Evolutionary conservation across 2,329 filamentous ascomycete species (phyloP).

Genomic region (Venturiaceae sp.): DNA sequence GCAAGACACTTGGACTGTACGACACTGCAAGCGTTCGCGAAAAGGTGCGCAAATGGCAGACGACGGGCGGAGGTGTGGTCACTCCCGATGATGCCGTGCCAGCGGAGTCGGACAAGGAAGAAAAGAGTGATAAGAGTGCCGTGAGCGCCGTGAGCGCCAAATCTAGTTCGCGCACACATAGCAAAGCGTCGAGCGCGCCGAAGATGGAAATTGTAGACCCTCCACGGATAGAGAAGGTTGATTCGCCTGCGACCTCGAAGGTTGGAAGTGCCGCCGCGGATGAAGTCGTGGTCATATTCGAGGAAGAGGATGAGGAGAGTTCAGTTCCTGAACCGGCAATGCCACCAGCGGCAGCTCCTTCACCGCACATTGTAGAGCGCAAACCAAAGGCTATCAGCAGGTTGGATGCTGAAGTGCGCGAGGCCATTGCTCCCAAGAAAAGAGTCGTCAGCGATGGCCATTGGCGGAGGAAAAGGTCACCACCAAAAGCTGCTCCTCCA

Average conservation of each 20-base stretch:
- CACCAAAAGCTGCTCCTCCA: constrained; percentile 4
- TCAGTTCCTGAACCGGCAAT: neutral
- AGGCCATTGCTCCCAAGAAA: constrained; percentile 67
- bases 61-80: constrained; percentile 59
- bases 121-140: neutral
- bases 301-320: neutral
- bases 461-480: constrained; percentile 53
- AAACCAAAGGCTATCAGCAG: constrained; percentile 18
- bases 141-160: constrained; percentile 1
- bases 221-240: neutral
- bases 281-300: neutral
- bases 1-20: constrained; percentile 52
- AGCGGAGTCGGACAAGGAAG: constrained; percentile 5
- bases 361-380: constrained; percentile 3
- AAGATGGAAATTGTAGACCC: neutral
- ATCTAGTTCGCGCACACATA: constrained; percentile 9
- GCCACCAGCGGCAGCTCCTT: neutral
- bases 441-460: constrained; percentile 88
- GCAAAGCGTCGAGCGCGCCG: neutral
- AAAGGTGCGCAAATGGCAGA: constrained; percentile 79
- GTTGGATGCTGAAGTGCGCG: constrained; percentile 34
- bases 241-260: neutral
- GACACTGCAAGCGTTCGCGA: constrained; percentile 48
- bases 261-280: neutral
- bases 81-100: constrained; percentile 33